These are phyloP conservation scores for Tympanopsis confertula DNA, from an alignment of 2,329 filamentous ascomycete species.

Conservation along the genomic window DNA sequence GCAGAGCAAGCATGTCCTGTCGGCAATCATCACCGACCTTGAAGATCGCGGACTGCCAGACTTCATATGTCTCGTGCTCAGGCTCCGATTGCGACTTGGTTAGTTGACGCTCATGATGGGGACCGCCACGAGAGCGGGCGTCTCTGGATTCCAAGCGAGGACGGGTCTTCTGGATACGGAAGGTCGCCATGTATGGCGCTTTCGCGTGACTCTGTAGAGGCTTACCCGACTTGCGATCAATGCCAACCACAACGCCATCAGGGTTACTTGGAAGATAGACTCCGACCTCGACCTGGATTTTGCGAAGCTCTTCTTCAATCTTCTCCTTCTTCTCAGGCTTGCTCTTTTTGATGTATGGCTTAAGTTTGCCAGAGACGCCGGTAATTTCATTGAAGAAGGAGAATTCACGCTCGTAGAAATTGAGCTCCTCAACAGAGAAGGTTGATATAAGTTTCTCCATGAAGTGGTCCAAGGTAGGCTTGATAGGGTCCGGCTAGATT, in stretches of 20 bases:
- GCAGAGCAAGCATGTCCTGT: constrained; percentile 88
- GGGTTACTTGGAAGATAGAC: constrained; percentile 96
- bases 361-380: constrained; percentile 85
- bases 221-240: constrained; percentile 95
- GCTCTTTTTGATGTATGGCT: constrained; percentile 78
- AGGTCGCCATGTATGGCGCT: constrained; percentile 97
- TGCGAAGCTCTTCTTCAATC: constrained; percentile 94
- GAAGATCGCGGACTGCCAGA: constrained; percentile 99
- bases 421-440: constrained; percentile 67
- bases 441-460: constrained; percentile 72
- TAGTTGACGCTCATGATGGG: constrained; percentile 6
- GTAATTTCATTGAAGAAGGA: constrained; percentile 98
- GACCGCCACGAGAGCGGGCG: constrained; percentile 8
- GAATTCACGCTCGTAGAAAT: constrained; percentile 91
- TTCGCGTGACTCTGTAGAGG: constrained; percentile 96
- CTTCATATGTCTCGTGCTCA: constrained; percentile 59
- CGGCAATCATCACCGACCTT: constrained; percentile 98
- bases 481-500: constrained; percentile 31
- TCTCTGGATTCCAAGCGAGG: constrained; percentile 20
- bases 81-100: not conserved
- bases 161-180: constrained; percentile 80
- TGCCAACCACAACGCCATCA: constrained; percentile 91
- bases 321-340: constrained; percentile 98
- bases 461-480: constrained; percentile 84
- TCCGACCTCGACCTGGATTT: constrained; percentile 92